phyloP scores from a whole-genome alignment of 805 yeast genomes.

The Saccharomycopsis lassenensis region DNA sequence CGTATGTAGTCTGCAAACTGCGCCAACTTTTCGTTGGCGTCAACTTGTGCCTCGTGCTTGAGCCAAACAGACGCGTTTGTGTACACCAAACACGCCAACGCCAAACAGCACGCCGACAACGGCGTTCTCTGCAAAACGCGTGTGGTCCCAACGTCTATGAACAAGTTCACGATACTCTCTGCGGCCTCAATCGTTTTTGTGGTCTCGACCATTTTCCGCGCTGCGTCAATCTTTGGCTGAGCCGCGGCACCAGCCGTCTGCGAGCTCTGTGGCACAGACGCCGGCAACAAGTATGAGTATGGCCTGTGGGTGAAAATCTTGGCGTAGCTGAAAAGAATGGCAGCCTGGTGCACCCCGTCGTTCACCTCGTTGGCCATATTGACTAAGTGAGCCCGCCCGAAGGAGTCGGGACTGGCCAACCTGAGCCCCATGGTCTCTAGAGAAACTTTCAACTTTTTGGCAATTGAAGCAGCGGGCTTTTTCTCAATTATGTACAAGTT shows the following conservation, averaged over 20 bases:
- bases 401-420: slow-evolving; percentile 30
- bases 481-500: slow-evolving; percentile 35
- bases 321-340: slow-evolving; percentile 38
- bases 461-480: slow-evolving; percentile 27
- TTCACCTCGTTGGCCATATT: slow-evolving; percentile 35
- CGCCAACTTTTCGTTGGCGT: slow-evolving; percentile 27
- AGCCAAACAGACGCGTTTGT: slow-evolving; percentile 44
- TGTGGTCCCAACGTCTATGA: slow-evolving; percentile 38
- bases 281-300: slow-evolving; percentile 41
- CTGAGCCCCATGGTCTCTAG: slow-evolving; percentile 41
- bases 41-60: slow-evolving; percentile 26
- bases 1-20: slow-evolving; percentile 38
- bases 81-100: slow-evolving; percentile 42
- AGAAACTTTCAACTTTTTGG: slow-evolving; percentile 33
- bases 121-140: slow-evolving; percentile 37
- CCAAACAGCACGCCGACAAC: slow-evolving; percentile 40
- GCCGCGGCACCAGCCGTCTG: slow-evolving; percentile 23
- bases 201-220: slow-evolving; percentile 39
- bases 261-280: slow-evolving; percentile 33
- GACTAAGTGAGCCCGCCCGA: slow-evolving; percentile 32
- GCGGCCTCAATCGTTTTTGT: slow-evolving; percentile 46
- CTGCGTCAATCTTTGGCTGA: slow-evolving; percentile 27
- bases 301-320: slow-evolving; percentile 47
- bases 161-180: slow-evolving; percentile 33
- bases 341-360: slow-evolving; percentile 44